Conservation (phyloP, 176 grass and related monocot genomes). For the Carex parvula region DNA sequence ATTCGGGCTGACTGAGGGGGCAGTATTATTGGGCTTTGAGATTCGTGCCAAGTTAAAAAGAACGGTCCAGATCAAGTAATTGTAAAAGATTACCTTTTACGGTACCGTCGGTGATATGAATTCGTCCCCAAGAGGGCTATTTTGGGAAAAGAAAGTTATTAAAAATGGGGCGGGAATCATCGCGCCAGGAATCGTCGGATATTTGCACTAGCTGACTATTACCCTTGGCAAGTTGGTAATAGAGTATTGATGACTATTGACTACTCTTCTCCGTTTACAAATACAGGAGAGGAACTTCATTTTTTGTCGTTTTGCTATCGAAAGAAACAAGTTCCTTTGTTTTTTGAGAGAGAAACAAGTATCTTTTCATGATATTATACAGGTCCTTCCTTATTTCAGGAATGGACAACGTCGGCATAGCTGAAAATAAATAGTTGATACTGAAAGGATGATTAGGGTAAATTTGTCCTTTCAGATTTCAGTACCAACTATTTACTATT, state of each 20-base stretch:
- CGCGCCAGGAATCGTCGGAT: not conserved
- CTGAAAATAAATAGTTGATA: too few species aligned
- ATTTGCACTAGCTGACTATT: not conserved
- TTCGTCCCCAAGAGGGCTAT: too few species aligned
- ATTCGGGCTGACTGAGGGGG: too few species aligned
- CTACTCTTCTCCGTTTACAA: not conserved
- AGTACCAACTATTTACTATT: too few species aligned
- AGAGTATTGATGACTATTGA: not conserved
- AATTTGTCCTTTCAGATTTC: too few species aligned
- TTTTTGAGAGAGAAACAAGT: not conserved
- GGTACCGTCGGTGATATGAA: too few species aligned
- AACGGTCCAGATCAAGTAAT: too few species aligned
- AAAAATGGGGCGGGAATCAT: not conserved
- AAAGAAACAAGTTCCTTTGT: not conserved
- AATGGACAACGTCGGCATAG: not conserved
- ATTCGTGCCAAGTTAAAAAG: too few species aligned
- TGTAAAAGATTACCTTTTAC: too few species aligned
- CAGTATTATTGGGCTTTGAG: too few species aligned
- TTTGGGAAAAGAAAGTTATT: not conserved
- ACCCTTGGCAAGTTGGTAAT: not conserved
- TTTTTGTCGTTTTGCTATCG: not conserved
- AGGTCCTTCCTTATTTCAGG: not conserved
- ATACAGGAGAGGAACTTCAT: not conserved
- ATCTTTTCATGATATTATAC: not conserved
- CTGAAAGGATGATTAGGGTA: too few species aligned